phyloP scores from a whole-genome alignment of 129 eudicot genomes.

The Tagetes erecta region DNA sequence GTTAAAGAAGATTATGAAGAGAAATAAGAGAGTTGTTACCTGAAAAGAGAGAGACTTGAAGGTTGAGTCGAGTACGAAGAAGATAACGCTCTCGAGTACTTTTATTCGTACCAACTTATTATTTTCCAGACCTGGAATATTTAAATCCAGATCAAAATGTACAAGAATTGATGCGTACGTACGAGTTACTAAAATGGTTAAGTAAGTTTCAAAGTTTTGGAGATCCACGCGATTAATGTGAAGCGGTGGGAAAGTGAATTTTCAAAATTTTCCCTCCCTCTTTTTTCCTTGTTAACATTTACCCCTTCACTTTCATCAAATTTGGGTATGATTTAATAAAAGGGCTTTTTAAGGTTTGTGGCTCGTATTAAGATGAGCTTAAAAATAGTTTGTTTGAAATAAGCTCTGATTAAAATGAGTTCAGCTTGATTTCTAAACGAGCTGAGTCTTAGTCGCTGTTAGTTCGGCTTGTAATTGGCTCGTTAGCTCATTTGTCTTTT shows the following conservation, averaged over 20 bases:
- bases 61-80: slow-evolving; percentile 19
- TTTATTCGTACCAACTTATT: slow-evolving; percentile 20
- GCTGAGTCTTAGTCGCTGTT: too few species aligned
- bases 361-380: too few species aligned
- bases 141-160: slow-evolving; percentile 2
- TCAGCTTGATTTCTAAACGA: too few species aligned
- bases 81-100: slow-evolving; percentile 20
- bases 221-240: not conserved
- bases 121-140: slow-evolving; percentile 16
- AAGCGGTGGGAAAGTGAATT: slow-evolving; percentile 12
- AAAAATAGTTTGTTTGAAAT: too few species aligned
- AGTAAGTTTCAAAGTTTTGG: not conserved
- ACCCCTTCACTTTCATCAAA: not conserved
- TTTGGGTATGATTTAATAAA: too few species aligned
- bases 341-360: too few species aligned
- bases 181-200: not conserved
- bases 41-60: slow-evolving; percentile 16
- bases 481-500: too few species aligned
- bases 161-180: slow-evolving; percentile 13
- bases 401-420: too few species aligned
- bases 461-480: too few species aligned
- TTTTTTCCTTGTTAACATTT: not conserved
- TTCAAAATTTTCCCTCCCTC: slow-evolving; percentile 18
- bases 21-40: slow-evolving; percentile 11
- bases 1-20: not conserved